Evolutionary conservation across 106 monocot species (phyloP), one percentile per base, ranked within the genome.

Genomic region (Allium fistulosum): DNA sequence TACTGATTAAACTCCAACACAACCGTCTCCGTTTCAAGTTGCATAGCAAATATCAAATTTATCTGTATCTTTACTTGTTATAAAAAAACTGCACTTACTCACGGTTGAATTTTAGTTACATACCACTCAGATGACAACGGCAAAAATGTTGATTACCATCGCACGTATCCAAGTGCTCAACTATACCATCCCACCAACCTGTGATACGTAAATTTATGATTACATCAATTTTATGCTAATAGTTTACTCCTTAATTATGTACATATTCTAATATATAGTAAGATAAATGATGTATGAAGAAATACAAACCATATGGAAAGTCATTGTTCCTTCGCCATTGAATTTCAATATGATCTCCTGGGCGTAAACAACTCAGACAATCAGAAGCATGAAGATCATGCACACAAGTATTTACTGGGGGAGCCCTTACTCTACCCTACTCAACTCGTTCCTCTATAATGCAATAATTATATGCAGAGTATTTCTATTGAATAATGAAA

Each of bases 261-360:
- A n/a, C n/a, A n/a, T 6, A 58, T 48, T 11, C 13, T 6, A n/a
- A n/a, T n/a, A n/a, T 27, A 7, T 48, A 75, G 26, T 17, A 69
- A 45, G 17, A 12, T 10, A 5, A 51, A 4, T 7, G 47, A 61
- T 16, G 1, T 10, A 10, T 46, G 28, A 17, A 47, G 48, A 2
- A 69, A 8, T 17, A 48, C 73, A 51, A 69, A 97, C 96, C 96
- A 77, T 84, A 97, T 60, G 92, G 96, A 62, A 92, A 89, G 17
- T 97, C 87, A 46, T 86, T 92, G 89, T 79, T 97, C 72, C 82
- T 84, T 76, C 96, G 78, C 96, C 97, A 92, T 75, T 97, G 97
- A 68, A 92, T 84, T 78, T 97, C 97, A 48, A 97, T 82, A 65
- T 97, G 88, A 77, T 97, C 78, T 8, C 92, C 91, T 2, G 96